phyloP scores from a whole-genome alignment of 768 basidiomycete species.

The Leccinum broughii region DNA sequence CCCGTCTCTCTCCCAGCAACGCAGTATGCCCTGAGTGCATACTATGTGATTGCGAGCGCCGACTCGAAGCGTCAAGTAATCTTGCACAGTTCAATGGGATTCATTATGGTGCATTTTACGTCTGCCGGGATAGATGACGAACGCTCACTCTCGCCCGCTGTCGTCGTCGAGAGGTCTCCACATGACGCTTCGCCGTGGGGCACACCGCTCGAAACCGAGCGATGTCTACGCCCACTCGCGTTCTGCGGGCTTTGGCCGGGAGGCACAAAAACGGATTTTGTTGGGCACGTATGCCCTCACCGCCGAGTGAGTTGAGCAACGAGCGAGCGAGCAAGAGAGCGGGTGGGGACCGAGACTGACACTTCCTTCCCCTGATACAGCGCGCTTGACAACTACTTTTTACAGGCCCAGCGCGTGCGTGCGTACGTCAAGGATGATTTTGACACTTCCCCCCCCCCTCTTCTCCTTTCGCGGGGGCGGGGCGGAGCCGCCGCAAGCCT shows the following conservation, averaged over 20 bases:
- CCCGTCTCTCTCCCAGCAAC: conserved; percentile 75
- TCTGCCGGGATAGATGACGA: neutral
- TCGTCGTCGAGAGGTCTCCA: conserved; percentile 46
- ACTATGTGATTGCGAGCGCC: conserved; percentile 94
- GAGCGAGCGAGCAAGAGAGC: conserved; percentile 23
- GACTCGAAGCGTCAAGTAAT: conserved; percentile 82
- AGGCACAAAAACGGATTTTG: conserved; percentile 85
- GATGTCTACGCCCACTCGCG: conserved; percentile 67
- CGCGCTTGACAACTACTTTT: conserved; percentile 43
- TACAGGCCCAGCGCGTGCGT: too few species aligned
- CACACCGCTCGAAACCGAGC: conserved; percentile 49
- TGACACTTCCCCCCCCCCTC: too few species aligned
- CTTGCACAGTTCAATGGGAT: conserved; percentile 89
- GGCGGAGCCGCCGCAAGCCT: too few species aligned
- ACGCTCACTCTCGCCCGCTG: neutral
- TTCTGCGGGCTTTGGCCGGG: conserved; percentile 71
- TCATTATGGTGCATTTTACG: conserved; percentile 60
- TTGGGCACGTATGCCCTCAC: conserved; percentile 90
- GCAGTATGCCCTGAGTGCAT: conserved; percentile 80
- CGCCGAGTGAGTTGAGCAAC: conserved; percentile 66
- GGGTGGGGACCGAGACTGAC: neutral
- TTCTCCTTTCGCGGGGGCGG: too few species aligned
- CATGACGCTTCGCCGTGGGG: conserved; percentile 40
- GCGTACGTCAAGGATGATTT: too few species aligned
- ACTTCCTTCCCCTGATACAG: conserved; percentile 42